Evolutionary conservation across 176 grass and related monocot genomes (phyloP).

Genomic region (Lolium perenne): DNA sequence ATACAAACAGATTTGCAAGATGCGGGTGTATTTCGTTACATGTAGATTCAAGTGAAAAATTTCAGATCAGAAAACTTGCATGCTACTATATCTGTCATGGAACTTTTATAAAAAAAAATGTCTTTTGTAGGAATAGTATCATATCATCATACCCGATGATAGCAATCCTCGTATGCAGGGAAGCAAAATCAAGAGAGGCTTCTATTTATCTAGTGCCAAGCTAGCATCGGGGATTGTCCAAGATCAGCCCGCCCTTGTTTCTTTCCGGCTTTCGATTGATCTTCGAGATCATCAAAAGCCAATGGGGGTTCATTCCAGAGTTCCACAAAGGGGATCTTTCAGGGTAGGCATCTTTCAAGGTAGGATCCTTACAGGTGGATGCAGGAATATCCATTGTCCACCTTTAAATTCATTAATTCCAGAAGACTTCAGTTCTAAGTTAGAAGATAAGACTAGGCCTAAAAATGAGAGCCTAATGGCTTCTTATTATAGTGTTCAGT

Average conservation of each 20-base stretch:
- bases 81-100: not conserved
- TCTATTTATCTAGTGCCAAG: constrained; percentile 19
- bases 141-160: not conserved
- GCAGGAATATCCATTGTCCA: not conserved
- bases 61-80: not conserved
- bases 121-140: not conserved
- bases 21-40: not conserved
- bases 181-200: not conserved
- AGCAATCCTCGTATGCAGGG: not conserved
- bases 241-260: constrained; percentile 40
- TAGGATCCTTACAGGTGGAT: constrained; percentile 4
- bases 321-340: constrained; percentile 40
- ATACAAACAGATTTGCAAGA: not conserved
- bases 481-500: not conserved
- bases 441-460: not conserved
- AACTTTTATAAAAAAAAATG: too few relatives aligned
- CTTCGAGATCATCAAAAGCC: constrained; percentile 36
- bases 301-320: constrained; percentile 15
- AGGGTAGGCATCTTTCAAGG: constrained; percentile 12
- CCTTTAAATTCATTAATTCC: not conserved
- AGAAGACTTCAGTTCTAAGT: constrained; percentile 4
- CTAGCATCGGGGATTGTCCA: constrained; percentile 13
- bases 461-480: not conserved
- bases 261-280: constrained; percentile 9
- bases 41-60: not conserved